Evolutionary conservation across 169 alveolate genomes (phyloP).

Genomic region (Plasmodium fragile): DNA sequence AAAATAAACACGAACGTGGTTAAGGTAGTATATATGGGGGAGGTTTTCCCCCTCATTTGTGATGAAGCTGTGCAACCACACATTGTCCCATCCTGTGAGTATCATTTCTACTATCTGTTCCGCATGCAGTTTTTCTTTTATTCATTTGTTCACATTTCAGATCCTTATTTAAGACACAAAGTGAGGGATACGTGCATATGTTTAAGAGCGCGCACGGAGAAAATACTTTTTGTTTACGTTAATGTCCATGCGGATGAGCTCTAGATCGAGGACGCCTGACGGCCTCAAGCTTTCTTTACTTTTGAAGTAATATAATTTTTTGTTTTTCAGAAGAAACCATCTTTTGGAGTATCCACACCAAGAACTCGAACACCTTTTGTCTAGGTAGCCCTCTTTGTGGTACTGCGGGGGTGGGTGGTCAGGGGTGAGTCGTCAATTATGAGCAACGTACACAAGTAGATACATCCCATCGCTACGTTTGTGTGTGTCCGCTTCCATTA

Average conservation of each 20-base stretch:
- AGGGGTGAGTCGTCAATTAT: background rate
- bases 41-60: background rate
- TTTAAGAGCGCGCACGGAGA: background rate
- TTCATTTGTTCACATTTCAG: background rate
- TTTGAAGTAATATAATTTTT: conserved; percentile 71
- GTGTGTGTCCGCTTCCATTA: background rate
- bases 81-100: background rate
- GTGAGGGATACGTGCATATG: background rate
- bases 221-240: conserved; percentile 38
- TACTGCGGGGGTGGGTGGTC: background rate
- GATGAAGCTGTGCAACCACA: background rate
- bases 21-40: background rate
- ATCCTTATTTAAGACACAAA: background rate
- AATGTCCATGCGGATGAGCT: conserved; percentile 73
- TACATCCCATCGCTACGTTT: background rate
- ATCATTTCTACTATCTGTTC: background rate
- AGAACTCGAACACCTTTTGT: conserved; percentile 53
- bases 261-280: conserved; percentile 77
- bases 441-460: background rate
- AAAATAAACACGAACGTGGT: background rate
- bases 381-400: conserved; percentile 74
- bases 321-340: conserved; percentile 78
- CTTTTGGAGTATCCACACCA: conserved; percentile 72
- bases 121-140: background rate
- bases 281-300: conserved; percentile 64